Conservation (phyloP, 495 filamentous ascomycete genomes). For the Xanthoparmelia taractica region DNA sequence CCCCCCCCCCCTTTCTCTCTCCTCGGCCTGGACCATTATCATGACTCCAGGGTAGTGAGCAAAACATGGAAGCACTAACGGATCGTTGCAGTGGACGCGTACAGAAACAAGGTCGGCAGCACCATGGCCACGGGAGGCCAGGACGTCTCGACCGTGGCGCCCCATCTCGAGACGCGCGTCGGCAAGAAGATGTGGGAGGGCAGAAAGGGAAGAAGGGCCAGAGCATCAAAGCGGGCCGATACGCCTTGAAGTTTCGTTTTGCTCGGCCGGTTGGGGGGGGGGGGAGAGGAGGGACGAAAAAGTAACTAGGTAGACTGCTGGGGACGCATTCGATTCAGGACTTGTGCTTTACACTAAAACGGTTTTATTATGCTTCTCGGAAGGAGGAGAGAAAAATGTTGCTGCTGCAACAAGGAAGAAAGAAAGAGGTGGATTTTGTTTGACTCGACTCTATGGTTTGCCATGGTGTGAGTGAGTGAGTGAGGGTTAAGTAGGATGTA, state of each 20-base stretch:
- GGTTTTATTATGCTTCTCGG: too few relatives aligned
- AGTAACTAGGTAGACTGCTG: too few relatives aligned
- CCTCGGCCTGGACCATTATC: not conserved
- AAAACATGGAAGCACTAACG: not conserved
- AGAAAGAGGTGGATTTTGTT: not conserved
- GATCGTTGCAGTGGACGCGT: conserved; percentile 72
- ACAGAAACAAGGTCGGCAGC: conserved; percentile 83
- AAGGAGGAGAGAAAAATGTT: too few relatives aligned
- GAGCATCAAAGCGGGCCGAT: not conserved
- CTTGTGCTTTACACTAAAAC: not conserved
- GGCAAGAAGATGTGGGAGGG: conserved; percentile 82
- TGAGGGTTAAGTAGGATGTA: too few relatives aligned
- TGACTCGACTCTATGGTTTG: too few relatives aligned
- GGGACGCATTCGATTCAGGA: not conserved
- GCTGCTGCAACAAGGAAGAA: too few relatives aligned
- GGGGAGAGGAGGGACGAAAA: too few relatives aligned
- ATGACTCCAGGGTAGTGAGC: not conserved
- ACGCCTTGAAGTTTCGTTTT: not conserved
- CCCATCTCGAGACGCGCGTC: conserved; percentile 81
- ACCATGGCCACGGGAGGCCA: conserved; percentile 68
- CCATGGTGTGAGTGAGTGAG: too few relatives aligned
- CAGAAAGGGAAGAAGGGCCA: conserved; percentile 31
- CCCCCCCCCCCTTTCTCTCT: conserved; percentile 4
- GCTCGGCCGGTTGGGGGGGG: not conserved
- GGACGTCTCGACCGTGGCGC: conserved; percentile 59